These are phyloP conservation scores for Hypsizygus ulmarius DNA, from an alignment of 1,284 basidiomycete species.

Conservation along the genomic window DNA sequence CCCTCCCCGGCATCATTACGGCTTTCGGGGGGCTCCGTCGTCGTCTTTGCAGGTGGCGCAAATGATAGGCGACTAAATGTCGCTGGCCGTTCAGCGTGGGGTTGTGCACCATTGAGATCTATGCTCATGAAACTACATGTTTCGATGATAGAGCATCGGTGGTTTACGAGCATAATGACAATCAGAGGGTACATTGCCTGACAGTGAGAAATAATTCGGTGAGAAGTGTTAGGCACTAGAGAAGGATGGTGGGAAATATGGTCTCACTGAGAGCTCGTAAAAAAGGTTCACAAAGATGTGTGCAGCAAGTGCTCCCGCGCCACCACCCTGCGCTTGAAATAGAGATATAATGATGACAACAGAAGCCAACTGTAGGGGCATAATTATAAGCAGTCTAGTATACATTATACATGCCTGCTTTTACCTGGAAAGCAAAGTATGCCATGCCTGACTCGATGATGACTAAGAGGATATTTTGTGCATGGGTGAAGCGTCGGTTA, in stretches of 20 bases:
- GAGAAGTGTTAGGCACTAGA: not conserved
- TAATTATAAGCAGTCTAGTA: not conserved
- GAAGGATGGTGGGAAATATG: not conserved
- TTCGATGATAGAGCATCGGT: constrained; percentile 12
- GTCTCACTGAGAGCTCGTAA: not conserved
- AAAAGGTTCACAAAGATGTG: not conserved
- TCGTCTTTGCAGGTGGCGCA: too few species aligned
- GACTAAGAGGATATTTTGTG: constrained; percentile 1
- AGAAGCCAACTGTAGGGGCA: constrained; percentile 3
- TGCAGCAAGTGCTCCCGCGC: too few species aligned
- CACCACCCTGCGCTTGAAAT: too few species aligned
- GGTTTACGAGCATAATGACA: constrained; percentile 5
- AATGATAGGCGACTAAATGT: too few species aligned
- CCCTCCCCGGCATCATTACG: too few species aligned
- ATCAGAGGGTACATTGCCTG: constrained; percentile 14
- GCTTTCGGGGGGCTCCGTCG: too few species aligned
- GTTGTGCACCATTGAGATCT: constrained; percentile 7
- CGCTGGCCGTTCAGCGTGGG: not conserved
- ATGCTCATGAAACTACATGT: constrained; percentile 3
- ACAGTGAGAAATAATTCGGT: not conserved
- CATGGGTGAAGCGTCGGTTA: constrained; percentile 4
- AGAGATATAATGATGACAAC: constrained; percentile 1
- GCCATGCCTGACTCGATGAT: constrained; percentile 12
- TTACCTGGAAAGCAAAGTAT: constrained; percentile 12
- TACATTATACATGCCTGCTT: not conserved